Conservation (phyloP, 163 green algal genomes). For the Chloromonas sp. region DNA sequence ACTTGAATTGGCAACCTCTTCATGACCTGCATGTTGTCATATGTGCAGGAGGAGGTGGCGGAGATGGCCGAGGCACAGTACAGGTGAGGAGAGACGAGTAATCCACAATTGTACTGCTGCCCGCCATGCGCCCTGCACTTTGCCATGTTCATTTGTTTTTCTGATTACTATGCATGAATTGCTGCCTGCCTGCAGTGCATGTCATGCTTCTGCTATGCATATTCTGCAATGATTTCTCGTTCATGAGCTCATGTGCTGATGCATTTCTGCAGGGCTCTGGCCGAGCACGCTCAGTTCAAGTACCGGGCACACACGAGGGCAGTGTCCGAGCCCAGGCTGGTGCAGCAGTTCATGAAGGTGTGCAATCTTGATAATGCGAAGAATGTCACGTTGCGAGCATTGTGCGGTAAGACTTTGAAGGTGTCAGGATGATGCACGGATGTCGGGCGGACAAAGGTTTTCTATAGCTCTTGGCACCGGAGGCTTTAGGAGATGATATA, state of each 20-base stretch:
- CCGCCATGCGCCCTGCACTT: background rate
- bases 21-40: no score
- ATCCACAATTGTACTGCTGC: background rate
- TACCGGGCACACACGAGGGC: background rate
- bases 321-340: conserved; percentile 5
- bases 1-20: no score
- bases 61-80: conserved; percentile 11
- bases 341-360: conserved; percentile 16
- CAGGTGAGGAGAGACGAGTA: conserved; percentile 3
- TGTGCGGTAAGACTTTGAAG: no score
- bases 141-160: no score
- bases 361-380: background rate
- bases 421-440: no score
- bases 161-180: background rate
- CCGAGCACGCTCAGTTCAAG: conserved; percentile 9
- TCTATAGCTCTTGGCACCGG: no score
- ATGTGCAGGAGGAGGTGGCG: background rate
- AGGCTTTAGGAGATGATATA: background rate
- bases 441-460: no score
- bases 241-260: background rate
- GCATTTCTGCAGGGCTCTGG: conserved; percentile 10
- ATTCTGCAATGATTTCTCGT: background rate
- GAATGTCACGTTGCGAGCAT: no score
- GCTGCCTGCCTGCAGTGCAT: background rate
- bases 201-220: background rate